Evolutionary conservation across 1,284 basidiomycete genomes (phyloP).

Genomic region (Athelia sp.): DNA sequence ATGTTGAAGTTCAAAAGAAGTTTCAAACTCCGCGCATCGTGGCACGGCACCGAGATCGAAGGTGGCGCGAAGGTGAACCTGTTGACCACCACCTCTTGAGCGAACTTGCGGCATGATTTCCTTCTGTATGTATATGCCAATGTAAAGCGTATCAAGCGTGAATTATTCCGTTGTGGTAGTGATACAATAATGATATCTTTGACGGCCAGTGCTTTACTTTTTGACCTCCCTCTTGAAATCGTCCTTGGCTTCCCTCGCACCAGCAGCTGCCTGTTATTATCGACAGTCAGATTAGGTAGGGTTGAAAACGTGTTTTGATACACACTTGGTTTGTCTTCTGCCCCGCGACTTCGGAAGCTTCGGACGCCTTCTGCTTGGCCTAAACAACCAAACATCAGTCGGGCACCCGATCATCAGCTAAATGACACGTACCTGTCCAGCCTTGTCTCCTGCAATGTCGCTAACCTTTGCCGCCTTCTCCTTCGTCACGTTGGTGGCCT

Average conservation of each 20-base stretch:
- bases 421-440: constrained; percentile 37
- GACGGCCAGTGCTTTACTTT: constrained; percentile 25
- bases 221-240: constrained; percentile 40
- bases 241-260: constrained; percentile 37
- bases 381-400: constrained; percentile 6
- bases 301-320: not conserved
- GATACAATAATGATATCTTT: too few relatives aligned
- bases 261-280: constrained; percentile 33
- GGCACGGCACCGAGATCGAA: too few relatives aligned
- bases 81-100: too few relatives aligned
- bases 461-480: constrained; percentile 30
- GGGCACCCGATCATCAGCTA: not conserved
- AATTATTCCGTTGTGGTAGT: too few relatives aligned
- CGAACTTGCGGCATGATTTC: too few relatives aligned
- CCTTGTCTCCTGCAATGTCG: constrained; percentile 29
- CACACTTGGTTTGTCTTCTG: constrained; percentile 38
- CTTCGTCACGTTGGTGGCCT: constrained; percentile 50
- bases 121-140: too few relatives aligned
- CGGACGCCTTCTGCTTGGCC: constrained; percentile 38
- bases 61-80: too few relatives aligned
- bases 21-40: too few relatives aligned
- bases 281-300: not conserved
- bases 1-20: too few relatives aligned
- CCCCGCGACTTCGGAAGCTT: constrained; percentile 29
- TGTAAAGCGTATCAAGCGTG: too few relatives aligned